phyloP scores from a whole-genome alignment of 1,284 basidiomycete genomes.

The Abortiporus biennis region DNA sequence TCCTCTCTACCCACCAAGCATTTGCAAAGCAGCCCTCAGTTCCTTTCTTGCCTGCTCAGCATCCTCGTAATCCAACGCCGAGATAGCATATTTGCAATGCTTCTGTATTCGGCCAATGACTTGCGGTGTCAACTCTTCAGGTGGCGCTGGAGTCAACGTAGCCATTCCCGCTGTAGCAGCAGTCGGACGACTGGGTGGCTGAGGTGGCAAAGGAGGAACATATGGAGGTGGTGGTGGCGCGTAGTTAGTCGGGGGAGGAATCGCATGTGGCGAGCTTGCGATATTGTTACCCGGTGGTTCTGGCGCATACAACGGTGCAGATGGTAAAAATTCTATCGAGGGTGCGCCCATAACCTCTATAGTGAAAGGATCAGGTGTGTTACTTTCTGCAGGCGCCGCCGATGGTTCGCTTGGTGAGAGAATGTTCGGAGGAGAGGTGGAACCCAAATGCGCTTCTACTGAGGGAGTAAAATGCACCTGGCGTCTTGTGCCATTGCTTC shows the following conservation, averaged over 20 bases:
- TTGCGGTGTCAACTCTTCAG: conserved; percentile 53
- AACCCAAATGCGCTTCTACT: neutral
- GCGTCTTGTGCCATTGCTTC: neutral
- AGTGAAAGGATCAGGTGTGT: conserved; percentile 1
- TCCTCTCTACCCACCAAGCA: conserved; percentile 62
- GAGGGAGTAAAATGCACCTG: conserved; percentile 2
- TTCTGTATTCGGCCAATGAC: conserved; percentile 76
- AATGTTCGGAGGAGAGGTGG: neutral
- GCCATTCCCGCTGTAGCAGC: conserved; percentile 5
- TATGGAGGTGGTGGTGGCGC: conserved; percentile 10
- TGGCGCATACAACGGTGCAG: neutral
- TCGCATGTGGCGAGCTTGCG: conserved; percentile 39
- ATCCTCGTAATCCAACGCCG: conserved; percentile 90
- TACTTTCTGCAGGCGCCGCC: too few relatives aligned
- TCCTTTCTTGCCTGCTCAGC: conserved; percentile 77
- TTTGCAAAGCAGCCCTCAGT: conserved; percentile 64
- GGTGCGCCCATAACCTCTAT: neutral
- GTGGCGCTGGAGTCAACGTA: conserved; percentile 13
- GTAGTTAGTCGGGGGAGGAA: conserved; percentile 29
- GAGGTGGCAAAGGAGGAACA: conserved; percentile 11
- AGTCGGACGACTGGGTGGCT: conserved; percentile 6
- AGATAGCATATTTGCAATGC: conserved; percentile 88
- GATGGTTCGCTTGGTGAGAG: too few relatives aligned
- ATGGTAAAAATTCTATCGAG: neutral
- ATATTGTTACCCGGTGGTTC: neutral